phyloP scores from a whole-genome alignment of 345 rosid species.

The Rhodomyrtus tomentosa region DNA sequence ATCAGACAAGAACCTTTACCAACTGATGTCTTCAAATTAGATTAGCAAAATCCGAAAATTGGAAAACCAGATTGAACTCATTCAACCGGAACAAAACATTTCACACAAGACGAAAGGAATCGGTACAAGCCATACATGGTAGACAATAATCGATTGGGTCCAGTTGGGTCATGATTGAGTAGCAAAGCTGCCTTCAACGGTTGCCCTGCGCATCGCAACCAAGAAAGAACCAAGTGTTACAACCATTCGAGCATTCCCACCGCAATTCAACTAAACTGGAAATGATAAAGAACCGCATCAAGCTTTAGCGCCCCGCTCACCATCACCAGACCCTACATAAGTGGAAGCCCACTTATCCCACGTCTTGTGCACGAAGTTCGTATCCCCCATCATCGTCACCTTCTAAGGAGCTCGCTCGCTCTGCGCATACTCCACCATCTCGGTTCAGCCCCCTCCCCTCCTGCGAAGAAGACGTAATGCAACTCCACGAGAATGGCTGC shows the following conservation, averaged over 20 bases:
- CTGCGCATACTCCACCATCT: neutral
- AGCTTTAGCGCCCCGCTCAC: slow-evolving; percentile 6
- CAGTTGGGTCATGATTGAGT: slow-evolving; percentile 61
- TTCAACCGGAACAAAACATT: neutral
- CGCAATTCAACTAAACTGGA: neutral
- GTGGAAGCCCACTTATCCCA: slow-evolving; percentile 75
- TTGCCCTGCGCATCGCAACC: slow-evolving; percentile 24
- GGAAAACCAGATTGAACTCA: neutral
- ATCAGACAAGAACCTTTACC: too few species aligned
- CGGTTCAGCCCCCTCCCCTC: neutral
- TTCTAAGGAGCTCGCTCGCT: neutral
- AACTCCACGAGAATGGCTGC: too few species aligned
- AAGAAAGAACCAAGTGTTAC: neutral
- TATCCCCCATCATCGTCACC: slow-evolving; percentile 38
- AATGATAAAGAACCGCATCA: neutral
- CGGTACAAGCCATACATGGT: slow-evolving; percentile 35
- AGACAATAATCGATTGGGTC: slow-evolving; percentile 72
- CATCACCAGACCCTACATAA: slow-evolving; percentile 40
- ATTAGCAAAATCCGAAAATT: neutral
- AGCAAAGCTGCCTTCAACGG: slow-evolving; percentile 72
- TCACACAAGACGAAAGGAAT: neutral
- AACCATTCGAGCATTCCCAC: neutral
- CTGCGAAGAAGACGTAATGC: neutral
- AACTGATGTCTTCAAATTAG: neutral
- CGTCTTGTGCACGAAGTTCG: slow-evolving; percentile 37